A percentile compares a stretch with the other conserved stretches of the same genome.
phyloP scores from a whole-genome alignment of 345 rosid species.

The Balakata baccata region DNA sequence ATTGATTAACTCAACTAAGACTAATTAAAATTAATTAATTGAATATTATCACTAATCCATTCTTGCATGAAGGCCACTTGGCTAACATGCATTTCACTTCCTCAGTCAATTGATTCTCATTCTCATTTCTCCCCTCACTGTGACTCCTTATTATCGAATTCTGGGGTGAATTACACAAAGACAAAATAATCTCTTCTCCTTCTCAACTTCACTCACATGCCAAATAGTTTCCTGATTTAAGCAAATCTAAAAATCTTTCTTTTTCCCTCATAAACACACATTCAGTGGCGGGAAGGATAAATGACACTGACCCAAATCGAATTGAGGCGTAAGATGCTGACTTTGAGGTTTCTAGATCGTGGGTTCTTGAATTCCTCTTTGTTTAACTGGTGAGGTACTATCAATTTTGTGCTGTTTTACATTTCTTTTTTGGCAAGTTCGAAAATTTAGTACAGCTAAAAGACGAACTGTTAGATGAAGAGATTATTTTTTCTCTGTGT shows the following conservation, averaged over 20 bases:
- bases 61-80: no score
- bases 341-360: conserved; percentile 30
- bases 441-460: background rate
- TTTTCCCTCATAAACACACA: conserved; percentile 2
- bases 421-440: background rate
- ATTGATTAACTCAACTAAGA: no score
- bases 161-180: no score
- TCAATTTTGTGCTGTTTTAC: background rate
- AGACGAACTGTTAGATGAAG: conserved; percentile 8
- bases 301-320: conserved; percentile 24
- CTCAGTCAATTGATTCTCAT: no score
- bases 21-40: no score
- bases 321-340: conserved; percentile 22
- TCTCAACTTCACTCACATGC: no score
- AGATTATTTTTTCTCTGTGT: background rate
- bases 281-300: conserved; percentile 4
- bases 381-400: conserved; percentile 27
- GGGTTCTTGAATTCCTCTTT: conserved; percentile 36
- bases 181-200: no score
- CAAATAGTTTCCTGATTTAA: conserved; percentile 20
- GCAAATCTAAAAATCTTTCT: conserved; percentile 30
- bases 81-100: no score
- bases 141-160: no score
- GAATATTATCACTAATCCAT: no score
- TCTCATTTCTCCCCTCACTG: no score